Base-by-base conservation (phyloP, 306 rosid species). In the Fragaria nilgerrensis region DNA sequence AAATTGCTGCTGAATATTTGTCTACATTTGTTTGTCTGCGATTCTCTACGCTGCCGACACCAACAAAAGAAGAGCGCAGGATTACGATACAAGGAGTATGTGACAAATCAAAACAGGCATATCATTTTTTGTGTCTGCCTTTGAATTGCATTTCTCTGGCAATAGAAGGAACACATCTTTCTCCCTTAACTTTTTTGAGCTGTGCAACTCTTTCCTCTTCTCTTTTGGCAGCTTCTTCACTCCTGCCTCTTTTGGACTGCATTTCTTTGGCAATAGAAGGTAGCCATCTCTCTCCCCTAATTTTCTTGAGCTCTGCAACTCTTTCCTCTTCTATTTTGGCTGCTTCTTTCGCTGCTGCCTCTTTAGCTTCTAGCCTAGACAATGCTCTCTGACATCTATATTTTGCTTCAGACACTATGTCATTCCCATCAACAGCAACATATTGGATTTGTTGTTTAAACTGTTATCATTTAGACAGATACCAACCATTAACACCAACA, bases 281-380 rank as follows among this genome's bases (percentile, higher is more conserved):
- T 23, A 90, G 81, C 97, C 97, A 92, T 85, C 85, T 92, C 83
- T 95, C 97, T 47, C 98, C 97, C 78, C 96, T 92, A n/a, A 87
- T 75, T 86, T 78, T 90, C 70, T 95, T 92, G 89, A 95, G 82
- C 12, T 86, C 76, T 59, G 88, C 87, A 76, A 95, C 86, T 81
- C 98, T 87, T 85, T 88, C 92, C 83, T 90, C 89, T 74, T 95
- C 97, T 84, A 82, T 89, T 68, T 86, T 87, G 70, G 93, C 89
- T 13, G 85, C 81, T 74, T 87, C 97, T 82, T 88, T 90, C 22
- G 82, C 90, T 16, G 90, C 89, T 63, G 91, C 88, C 3, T 85
- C 91, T 89, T 82, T 92, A 56, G 92, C 89, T 83, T 89, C 92
- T 13, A 81, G 71, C 84, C 92, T 87, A 73, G 87, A 90, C 69